Evolutionary conservation across 176 grass and related monocot species (phyloP), one percentile per base, ranked within the genome.

Genomic region (Avena eriantha): DNA sequence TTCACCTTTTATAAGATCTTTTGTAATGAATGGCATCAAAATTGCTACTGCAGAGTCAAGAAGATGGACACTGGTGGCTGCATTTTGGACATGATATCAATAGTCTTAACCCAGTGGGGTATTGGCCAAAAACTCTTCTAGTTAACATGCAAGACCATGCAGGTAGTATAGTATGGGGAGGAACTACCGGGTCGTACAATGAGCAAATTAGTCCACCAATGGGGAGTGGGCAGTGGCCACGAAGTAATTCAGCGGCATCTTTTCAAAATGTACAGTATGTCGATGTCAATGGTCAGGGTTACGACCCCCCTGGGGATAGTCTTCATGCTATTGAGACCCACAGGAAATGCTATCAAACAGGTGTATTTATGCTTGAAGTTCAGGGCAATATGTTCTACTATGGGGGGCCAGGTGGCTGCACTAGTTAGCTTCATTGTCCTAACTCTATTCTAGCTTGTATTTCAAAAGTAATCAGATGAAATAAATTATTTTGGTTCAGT

Each of bases 51-150:
- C 1, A 84, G 82, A 76, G 17, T 15, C 33, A 84, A 76, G 69
- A 63, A 10, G 82, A 84, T 17, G 70, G 70, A 64, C 70, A 84
- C 8, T 84, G 82, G 82, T 84, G 82, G 71, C 26, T 84, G 3
- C 11, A 84, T 43, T 84, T 84, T 10, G 83, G 83, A 1, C 3
- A 77, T 39, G 57, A 84, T 57, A 33, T 15, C 24, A 24, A 36
- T 13, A 49, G 36, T 23, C 24, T 84, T 4, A 65, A 11, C 0
- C 72, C 45, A 15, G 83, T 85, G 0, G 72, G 83, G 35, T 53
- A 17, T 26, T 85, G 71, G 72, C 57, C 71, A 5, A 76, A 85
- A 9, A 18, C 6, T 22, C 3, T 64, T 11, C 48, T 76, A 16
- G 63, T 10, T 4, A 47, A 0, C 0, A 7, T 84, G 56, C 0